Base-by-base conservation (phyloP, 495 filamentous ascomycete species). In the Xylaria curta region DNA sequence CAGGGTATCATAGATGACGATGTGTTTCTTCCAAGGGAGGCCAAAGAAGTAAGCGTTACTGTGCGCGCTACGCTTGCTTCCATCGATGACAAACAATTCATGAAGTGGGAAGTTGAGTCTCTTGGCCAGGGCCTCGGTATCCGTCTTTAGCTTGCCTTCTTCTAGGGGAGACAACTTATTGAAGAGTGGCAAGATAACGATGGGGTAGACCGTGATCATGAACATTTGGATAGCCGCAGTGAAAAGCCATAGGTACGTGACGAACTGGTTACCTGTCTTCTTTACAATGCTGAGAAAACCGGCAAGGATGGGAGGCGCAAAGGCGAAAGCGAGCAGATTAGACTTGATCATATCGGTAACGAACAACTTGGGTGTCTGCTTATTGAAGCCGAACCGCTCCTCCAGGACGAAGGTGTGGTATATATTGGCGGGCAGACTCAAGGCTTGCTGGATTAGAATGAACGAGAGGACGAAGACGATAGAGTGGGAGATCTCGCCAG, bases 31-130 rank as follows among this genome's bases (percentile, higher is more conserved):
- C 95, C 96, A 98, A 8, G 96, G 96, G 68, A 99, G 87, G 66
- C 96, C 96, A 73, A 96, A 97, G 84, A 99, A 99, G 83, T 98
- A 99, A 58, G 96, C 96, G 78, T 99, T 99, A 85, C 93, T 97
- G 83, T 99, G 96, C 38, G 96, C 94, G 76, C 92, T 95, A 73
- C 96, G 91, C 88, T 97, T 98, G 86, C 94, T 97, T 40, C 96
- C 97, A 79, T 99, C 96, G 76, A 99, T 99, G 74, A 98, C 95
- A 76, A 96, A 91, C 26, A 99, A 86, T 82, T 97, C 93, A 64
- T 90, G 87, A 31, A 99, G 87, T 7, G 96, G 96, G 83, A 99
- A 99, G 61, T 97, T 88, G 62, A 99, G 85, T 77, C 89, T 92
- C 79, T 89, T 86, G 19, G 97, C 95, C 40, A 99, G 85, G 31